Evolutionary conservation across 257 asterid species (phyloP).

Genomic region (Dorcoceras hygrometricum): DNA sequence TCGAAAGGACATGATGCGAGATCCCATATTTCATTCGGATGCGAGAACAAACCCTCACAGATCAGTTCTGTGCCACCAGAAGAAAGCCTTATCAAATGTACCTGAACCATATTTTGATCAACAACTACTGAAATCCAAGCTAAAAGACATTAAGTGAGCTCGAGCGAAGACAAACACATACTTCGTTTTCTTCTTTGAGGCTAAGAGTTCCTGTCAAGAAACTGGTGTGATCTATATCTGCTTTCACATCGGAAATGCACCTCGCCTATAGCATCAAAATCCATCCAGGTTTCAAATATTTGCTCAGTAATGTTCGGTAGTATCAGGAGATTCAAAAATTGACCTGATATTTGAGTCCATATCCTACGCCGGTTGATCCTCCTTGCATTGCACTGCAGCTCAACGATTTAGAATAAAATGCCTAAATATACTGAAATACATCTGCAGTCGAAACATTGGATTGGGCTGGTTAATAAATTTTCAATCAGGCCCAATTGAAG

Average conservation of each 20-base stretch:
- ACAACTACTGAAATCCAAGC: slow-evolving; percentile 11
- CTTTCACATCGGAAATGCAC: slow-evolving; percentile 95
- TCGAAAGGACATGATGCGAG: slow-evolving; percentile 92
- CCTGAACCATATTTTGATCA: slow-evolving; percentile 44
- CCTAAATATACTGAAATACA: not conserved
- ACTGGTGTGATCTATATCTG: slow-evolving; percentile 94
- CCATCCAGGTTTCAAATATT: slow-evolving; percentile 14
- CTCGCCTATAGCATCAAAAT: slow-evolving; percentile 57
- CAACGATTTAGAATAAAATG: not conserved
- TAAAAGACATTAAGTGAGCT: not conserved
- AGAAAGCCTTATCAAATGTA: slow-evolving; percentile 84
- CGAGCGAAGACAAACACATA: slow-evolving; percentile 14
- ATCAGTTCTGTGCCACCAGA: slow-evolving; percentile 75
- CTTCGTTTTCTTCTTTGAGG: slow-evolving; percentile 98
- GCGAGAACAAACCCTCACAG: slow-evolving; percentile 93
- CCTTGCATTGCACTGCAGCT: slow-evolving; percentile 59
- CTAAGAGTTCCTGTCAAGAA: slow-evolving; percentile 91
- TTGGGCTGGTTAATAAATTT: not conserved
- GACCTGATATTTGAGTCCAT: slow-evolving; percentile 97
- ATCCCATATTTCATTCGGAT: slow-evolving; percentile 95
- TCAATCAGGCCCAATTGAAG: not conserved
- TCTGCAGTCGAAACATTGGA: not conserved
- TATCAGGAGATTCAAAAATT: not conserved
- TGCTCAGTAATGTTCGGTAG: slow-evolving; percentile 7
- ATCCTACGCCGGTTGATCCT: slow-evolving; percentile 84